Base-by-base conservation (phyloP, 805 yeast species). In the Priceomyces carsonii region DNA sequence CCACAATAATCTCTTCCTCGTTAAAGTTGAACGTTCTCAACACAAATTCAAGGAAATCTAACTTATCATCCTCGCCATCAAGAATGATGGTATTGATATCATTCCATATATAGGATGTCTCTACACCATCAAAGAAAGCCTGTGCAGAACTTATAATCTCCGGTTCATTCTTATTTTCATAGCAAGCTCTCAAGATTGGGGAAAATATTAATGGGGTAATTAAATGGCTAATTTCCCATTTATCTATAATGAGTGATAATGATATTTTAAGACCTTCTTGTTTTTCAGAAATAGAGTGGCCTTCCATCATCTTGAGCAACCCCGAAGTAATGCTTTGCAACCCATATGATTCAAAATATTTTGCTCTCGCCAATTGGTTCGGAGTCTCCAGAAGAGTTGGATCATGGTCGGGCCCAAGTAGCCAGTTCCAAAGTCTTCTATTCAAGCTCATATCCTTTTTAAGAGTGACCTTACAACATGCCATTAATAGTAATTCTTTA, bases 401-500 rank as follows among this genome's bases (percentile, higher is more conserved):
- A 2, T 53, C 55, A 2, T 30, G 33, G 12, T 81, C 88, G 1
- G 96, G 93, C 0, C 98, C 97, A 18, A 91, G 59, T 6, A 93
- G 63, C 95, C 96, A 93, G 40, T 75, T 81, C 96, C 98, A 90
- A 14, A 93, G 69, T 49, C 99, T 74, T 59, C 99, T 73, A 57
- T 93, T 93, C 40, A 93, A 71, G 6, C 97, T 88, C 96, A 93
- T 88, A 58, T 93, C 99, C 47, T 81, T 82, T 29, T 83, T 78
- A 28, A 88, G 63, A 2, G 93, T 82, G 0, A 90, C 80, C 8
- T 71, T 60, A 17, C 88, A 74, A 24, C 89, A 82, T 7, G 79
- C 68, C 59, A 82, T 65, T 12, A 88, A 55, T 24, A 89, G 60
- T 19, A 73, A 48, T 41, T 76, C 73, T 31, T 75, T 72, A 48